Evolutionary conservation across 1,284 basidiomycete genomes (phyloP).

Genomic region (Irpex rosettiformis): DNA sequence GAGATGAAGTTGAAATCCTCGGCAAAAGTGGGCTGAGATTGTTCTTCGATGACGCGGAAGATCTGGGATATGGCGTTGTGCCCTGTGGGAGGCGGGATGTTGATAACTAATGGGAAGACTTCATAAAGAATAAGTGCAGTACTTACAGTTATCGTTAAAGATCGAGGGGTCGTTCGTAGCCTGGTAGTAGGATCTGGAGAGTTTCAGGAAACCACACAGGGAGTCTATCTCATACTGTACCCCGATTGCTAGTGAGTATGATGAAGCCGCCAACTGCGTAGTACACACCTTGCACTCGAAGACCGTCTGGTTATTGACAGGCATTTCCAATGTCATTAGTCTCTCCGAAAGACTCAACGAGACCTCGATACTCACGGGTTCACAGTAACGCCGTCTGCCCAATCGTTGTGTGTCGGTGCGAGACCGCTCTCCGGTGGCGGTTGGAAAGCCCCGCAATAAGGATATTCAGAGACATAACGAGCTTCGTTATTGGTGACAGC

Average conservation of each 20-base stretch:
- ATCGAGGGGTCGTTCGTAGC: conserved; percentile 67
- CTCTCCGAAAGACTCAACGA: no score
- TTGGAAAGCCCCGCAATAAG: conserved; percentile 76
- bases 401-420: conserved; percentile 56
- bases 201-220: conserved; percentile 70
- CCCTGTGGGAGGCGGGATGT: conserved; percentile 42
- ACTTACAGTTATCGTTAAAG: conserved; percentile 64
- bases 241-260: not conserved
- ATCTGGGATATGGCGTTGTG: conserved; percentile 65
- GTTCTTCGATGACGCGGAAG: conserved; percentile 71
- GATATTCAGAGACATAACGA: conserved; percentile 67
- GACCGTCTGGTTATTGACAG: conserved; percentile 63
- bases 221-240: conserved; percentile 73
- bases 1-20: conserved; percentile 67
- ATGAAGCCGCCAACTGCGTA: not conserved
- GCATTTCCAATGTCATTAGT: conserved; percentile 34
- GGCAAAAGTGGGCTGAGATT: conserved; percentile 71
- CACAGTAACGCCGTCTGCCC: conserved; percentile 62
- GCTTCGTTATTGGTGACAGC: conserved; percentile 78
- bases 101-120: not conserved
- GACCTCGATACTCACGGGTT: conserved; percentile 51
- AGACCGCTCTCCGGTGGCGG: conserved; percentile 71
- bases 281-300: conserved; percentile 72
- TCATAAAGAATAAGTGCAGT: conserved; percentile 2
- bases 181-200: conserved; percentile 69